These are phyloP conservation scores for Sphagnum contortum DNA, from an alignment of 225 moss, liverwort and hornwort species.

Conservation along the genomic window DNA sequence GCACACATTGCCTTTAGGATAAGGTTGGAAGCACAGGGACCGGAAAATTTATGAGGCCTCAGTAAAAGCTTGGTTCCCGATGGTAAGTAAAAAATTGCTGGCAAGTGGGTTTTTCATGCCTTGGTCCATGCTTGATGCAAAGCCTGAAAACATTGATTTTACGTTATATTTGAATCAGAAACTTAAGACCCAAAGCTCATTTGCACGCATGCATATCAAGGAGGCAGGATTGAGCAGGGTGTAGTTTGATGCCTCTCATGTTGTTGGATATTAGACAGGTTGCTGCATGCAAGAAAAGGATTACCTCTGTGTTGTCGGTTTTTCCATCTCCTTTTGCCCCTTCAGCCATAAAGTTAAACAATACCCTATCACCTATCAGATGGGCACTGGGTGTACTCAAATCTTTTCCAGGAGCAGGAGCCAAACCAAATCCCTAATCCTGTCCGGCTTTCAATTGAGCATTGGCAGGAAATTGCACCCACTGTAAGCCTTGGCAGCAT, in stretches of 20 bases:
- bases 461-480: too few relatives aligned
- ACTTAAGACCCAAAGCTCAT: background rate
- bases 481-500: too few relatives aligned
- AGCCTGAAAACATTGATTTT: slow-evolving; percentile 9
- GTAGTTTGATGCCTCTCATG: background rate
- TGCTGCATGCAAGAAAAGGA: background rate
- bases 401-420: too few relatives aligned
- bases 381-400: too few relatives aligned
- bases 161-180: too few relatives aligned
- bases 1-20: slow-evolving; percentile 20
- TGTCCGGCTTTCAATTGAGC: too few relatives aligned
- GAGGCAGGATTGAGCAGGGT: too few relatives aligned
- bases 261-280: background rate
- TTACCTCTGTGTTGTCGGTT: slow-evolving; percentile 32
- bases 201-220: too few relatives aligned
- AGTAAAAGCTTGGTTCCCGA: slow-evolving; percentile 22
- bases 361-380: background rate
- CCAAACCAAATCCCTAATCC: too few relatives aligned
- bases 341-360: slow-evolving; percentile 29
- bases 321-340: slow-evolving; percentile 34
- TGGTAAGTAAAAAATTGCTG: slow-evolving; percentile 21
- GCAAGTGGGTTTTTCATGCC: slow-evolving; percentile 24
- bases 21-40: slow-evolving; percentile 30
- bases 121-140: slow-evolving; percentile 27
- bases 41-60: slow-evolving; percentile 17